Base-by-base conservation (phyloP, 768 basidiomycete genomes). In the Polyporus arcularius region DNA sequence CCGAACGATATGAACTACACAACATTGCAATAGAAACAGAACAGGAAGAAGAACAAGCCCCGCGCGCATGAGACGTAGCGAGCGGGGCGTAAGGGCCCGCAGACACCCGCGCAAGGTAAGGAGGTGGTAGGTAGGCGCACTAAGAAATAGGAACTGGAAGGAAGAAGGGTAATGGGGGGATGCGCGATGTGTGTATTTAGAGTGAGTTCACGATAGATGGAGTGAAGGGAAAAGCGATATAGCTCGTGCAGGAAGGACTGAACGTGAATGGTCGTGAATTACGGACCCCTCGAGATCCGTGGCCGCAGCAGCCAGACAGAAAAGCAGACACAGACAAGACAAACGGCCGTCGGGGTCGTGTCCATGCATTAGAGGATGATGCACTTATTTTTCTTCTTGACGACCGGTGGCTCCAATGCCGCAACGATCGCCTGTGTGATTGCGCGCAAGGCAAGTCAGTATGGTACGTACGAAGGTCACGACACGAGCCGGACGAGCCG, bases 381-480 rank as follows among this genome's bases (percentile, higher is more conserved):
- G 85, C 96, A 98, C 75, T 83, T 88, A 68, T 70, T 77, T 78
- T 74, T 85, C 81, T 83, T 87, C 80, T 82, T 97, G 73, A 92
- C 82, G 65, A 96, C 89, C 67, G 97, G 97, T 53, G 97, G 97
- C 74, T 99, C 96, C 65, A 98, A 87, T 11, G 96, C 97, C 69
- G 96, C 96, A 61, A 98, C 97, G 71, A 99, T 98, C 55, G 97
- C 97, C 95, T 95, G 73, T 42, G 61, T 47, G 50, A 16, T n/a
- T 47, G 18, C 15, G 53, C 26, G 46, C 46, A 60, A 32, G 4
- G 30, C 39, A 14, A 16, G 46, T 62, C 16, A 58, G 57, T 54
- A 62, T 30, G 53, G 40, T 31, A 28, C 14, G 43, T 46, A 51
- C 14, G 50, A 39, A n/a, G 8, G 40, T 51, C 35, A 11, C 1